Evolutionary conservation across 2,329 filamentous ascomycete species (phyloP).

Genomic region (Penicillium sp.): DNA sequence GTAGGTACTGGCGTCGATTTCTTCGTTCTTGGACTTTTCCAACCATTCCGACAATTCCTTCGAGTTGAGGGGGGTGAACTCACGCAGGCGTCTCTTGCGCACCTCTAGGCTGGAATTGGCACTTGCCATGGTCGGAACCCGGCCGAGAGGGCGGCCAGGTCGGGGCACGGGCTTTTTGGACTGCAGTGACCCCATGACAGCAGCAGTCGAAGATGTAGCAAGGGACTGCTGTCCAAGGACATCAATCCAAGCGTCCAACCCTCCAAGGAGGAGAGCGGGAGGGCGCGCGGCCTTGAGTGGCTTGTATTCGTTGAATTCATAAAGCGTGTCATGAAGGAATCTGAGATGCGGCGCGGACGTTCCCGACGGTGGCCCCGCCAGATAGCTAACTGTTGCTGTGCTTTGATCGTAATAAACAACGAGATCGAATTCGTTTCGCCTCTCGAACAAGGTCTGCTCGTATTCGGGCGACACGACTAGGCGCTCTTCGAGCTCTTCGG

Average conservation of each 20-base stretch:
- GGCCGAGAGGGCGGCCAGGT: constrained; percentile 47
- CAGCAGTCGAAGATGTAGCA: constrained; percentile 53
- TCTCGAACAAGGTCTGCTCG: constrained; percentile 70
- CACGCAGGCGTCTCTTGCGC: constrained; percentile 54
- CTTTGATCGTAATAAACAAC: constrained; percentile 85
- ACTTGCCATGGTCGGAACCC: constrained; percentile 50
- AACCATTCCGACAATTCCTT: constrained; percentile 81
- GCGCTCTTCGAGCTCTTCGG: constrained; percentile 55
- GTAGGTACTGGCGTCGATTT: constrained; percentile 46
- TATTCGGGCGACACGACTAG: constrained; percentile 46
- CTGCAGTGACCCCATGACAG: constrained; percentile 45
- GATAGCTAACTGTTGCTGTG: constrained; percentile 57
- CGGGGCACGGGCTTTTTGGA: constrained; percentile 34
- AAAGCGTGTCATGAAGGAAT: constrained; percentile 71
- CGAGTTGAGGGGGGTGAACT: constrained; percentile 67
- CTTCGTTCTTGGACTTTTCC: constrained; percentile 66
- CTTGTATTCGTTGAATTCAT: constrained; percentile 76
- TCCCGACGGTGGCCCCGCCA: constrained; percentile 44
- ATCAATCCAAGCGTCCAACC: constrained; percentile 80
- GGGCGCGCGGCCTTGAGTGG: constrained; percentile 60
- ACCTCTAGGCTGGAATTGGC: constrained; percentile 51
- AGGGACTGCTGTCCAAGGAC: constrained; percentile 68
- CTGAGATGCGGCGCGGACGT: constrained; percentile 57
- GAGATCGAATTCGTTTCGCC: constrained; percentile 71
- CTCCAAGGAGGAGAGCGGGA: constrained; percentile 75